Percentiles rank a stretch among this genome's conserved stretches.
Conservation (phyloP, 2,329 filamentous ascomycete genomes). For the Paecilomyces sp. region DNA sequence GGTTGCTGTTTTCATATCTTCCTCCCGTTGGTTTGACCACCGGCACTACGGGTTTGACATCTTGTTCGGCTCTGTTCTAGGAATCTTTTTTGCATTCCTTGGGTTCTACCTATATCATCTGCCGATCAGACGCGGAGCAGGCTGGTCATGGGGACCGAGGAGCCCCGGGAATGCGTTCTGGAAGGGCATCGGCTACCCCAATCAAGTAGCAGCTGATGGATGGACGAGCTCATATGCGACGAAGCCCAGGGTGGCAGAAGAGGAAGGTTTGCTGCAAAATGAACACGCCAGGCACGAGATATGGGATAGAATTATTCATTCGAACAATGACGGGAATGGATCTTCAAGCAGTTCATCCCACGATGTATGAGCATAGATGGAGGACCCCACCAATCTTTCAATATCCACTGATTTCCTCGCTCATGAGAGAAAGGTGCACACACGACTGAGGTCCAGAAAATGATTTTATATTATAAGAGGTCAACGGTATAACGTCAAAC, state of each 20-base stretch:
- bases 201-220: conserved; percentile 21
- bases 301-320: not conserved
- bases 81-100: conserved; percentile 62
- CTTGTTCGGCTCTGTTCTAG: conserved; percentile 74
- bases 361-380: not conserved
- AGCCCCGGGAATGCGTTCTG: conserved; percentile 63
- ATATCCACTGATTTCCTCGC: no score
- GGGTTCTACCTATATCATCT: conserved; percentile 82
- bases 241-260: not conserved
- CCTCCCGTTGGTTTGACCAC: conserved; percentile 80
- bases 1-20: conserved; percentile 71
- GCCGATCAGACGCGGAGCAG: conserved; percentile 68
- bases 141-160: conserved; percentile 84
- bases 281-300: not conserved
- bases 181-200: conserved; percentile 24
- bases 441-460: no score
- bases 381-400: not conserved
- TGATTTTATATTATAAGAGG: no score
- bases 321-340: not conserved
- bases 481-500: no score
- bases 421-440: no score
- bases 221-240: conserved; percentile 13
- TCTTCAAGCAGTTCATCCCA: not conserved
- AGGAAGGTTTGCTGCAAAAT: not conserved
- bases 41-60: conserved; percentile 92